These are phyloP conservation scores for Leishmania aethiopica DNA, from an alignment of 208 protist species.

Conservation along the genomic window DNA sequence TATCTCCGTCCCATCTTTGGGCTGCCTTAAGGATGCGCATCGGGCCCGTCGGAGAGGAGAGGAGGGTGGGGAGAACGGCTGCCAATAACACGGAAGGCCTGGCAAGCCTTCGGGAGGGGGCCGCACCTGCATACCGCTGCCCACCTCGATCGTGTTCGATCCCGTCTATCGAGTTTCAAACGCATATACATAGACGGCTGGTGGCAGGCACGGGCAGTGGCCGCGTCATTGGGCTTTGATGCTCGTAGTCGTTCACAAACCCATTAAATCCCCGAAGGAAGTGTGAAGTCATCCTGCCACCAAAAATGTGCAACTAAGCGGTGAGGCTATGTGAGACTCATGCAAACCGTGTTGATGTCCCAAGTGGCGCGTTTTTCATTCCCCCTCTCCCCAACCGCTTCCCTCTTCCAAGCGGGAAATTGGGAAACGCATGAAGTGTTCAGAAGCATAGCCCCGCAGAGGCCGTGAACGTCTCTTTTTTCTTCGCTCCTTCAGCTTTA, in stretches of 20 bases:
- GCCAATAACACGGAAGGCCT: not conserved
- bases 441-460: not conserved
- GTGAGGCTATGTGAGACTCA: not conserved
- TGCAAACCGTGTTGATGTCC: not conserved
- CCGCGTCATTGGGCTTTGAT: not conserved
- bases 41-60: not conserved
- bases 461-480: not conserved
- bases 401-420: not conserved
- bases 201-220: not conserved
- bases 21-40: not conserved
- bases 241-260: not conserved
- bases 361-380: not conserved
- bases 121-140: not conserved
- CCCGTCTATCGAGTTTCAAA: not conserved
- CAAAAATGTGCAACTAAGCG: not conserved
- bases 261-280: not conserved
- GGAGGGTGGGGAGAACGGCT: not conserved
- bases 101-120: not conserved
- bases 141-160: not conserved
- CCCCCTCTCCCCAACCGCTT: not conserved
- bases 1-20: not conserved
- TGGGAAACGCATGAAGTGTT: not conserved
- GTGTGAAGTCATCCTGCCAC: not conserved
- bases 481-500: not conserved
- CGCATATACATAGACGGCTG: not conserved